Percentiles rank a stretch among this genome's conserved stretches.
Evolutionary conservation across 768 basidiomycete genomes (phyloP).

Genomic region (Tylopilus felleus): DNA sequence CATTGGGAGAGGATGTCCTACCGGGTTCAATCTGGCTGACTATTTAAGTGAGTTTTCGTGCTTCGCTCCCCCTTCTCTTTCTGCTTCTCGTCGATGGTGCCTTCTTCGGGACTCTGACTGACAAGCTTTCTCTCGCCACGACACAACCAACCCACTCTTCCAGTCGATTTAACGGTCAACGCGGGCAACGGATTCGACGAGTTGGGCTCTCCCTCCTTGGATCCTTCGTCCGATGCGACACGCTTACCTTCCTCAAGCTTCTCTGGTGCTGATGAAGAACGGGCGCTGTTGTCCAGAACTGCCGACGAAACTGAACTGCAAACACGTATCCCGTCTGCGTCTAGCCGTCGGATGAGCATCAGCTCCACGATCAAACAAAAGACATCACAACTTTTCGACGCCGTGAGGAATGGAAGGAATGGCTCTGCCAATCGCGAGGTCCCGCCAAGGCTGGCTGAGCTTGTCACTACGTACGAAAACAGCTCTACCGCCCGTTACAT

Average conservation of each 20-base stretch:
- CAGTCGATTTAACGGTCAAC: slow-evolving; percentile 74
- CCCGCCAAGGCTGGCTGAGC: slow-evolving; percentile 56
- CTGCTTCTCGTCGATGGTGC: neutral
- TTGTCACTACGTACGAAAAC: slow-evolving; percentile 69
- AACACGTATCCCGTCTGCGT: slow-evolving; percentile 31
- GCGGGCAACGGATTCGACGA: slow-evolving; percentile 40
- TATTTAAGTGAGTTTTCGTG: slow-evolving; percentile 69
- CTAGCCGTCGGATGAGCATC: slow-evolving; percentile 40
- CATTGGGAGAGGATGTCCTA: slow-evolving; percentile 82
- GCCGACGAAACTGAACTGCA: slow-evolving; percentile 53
- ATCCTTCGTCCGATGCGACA: slow-evolving; percentile 18
- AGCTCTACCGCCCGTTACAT: slow-evolving; percentile 67
- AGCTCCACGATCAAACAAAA: slow-evolving; percentile 61
- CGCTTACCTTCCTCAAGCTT: slow-evolving; percentile 40
- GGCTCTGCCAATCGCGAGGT: slow-evolving; percentile 35
- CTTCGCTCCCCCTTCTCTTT: neutral
- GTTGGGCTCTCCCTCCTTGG: slow-evolving; percentile 35
- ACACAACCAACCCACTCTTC: slow-evolving; percentile 1
- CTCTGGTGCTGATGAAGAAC: slow-evolving; percentile 65
- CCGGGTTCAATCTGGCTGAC: slow-evolving; percentile 96
- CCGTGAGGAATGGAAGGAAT: slow-evolving; percentile 39
- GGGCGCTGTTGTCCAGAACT: slow-evolving; percentile 45
- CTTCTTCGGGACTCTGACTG: too few species aligned
- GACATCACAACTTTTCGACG: slow-evolving; percentile 69
- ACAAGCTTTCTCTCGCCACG: neutral